phyloP scores from a whole-genome alignment of 164 flowering plant species.

The Cinnamomum chago region DNA sequence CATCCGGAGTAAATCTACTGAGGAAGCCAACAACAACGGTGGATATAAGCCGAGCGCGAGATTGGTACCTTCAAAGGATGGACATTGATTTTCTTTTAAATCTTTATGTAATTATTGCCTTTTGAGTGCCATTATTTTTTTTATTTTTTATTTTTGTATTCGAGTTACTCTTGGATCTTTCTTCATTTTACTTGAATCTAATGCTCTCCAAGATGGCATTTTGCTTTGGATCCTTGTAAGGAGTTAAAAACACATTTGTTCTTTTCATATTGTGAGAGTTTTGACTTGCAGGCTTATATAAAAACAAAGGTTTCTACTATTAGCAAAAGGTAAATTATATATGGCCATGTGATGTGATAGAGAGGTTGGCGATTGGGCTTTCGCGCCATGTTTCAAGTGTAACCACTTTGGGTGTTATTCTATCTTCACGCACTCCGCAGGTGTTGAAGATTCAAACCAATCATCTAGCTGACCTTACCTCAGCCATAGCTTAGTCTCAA shows the following conservation, averaged over 20 bases:
- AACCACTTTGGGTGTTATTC: background rate
- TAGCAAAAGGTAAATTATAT: background rate
- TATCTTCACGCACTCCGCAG: background rate
- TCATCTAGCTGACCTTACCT: background rate
- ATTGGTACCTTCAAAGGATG: background rate
- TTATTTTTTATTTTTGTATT: background rate
- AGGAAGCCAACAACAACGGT: background rate
- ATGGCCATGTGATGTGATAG: background rate
- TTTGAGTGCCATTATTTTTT: background rate
- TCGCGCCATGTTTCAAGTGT: background rate
- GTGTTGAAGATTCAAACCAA: background rate
- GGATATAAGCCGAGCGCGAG: background rate
- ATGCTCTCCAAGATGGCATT: background rate
- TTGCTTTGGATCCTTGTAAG: constrained; percentile 1
- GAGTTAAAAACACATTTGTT: constrained; percentile 9
- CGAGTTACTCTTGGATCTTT: background rate
- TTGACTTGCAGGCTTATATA: background rate
- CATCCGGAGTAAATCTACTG: background rate
- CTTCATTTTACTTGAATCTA: background rate
- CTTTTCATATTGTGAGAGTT: constrained; percentile 5
- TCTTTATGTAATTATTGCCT: too few species aligned
- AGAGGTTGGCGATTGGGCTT: background rate
- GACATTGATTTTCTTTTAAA: background rate
- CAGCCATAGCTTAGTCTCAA: background rate
- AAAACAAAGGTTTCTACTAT: background rate